Percentiles rank a stretch among this genome's conserved stretches.
Conservation (phyloP, 345 rosid genomes). For the Jatropha curcas region DNA sequence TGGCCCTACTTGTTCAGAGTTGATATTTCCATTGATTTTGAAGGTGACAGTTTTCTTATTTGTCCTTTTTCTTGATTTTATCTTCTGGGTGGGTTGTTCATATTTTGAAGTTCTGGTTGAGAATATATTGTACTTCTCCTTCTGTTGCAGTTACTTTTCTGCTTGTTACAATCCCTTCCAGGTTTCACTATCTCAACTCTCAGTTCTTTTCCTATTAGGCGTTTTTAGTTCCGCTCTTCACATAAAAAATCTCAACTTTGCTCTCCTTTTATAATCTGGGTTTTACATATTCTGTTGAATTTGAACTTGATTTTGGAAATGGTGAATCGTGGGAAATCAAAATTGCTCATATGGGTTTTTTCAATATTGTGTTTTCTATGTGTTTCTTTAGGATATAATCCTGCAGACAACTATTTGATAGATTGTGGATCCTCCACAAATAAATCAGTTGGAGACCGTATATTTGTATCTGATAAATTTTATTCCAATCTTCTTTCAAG, state of each 20-base stretch:
- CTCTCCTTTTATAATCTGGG: neutral
- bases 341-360: conserved; percentile 31
- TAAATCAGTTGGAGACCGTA: conserved; percentile 40
- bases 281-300: neutral
- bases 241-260: neutral
- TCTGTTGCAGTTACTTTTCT: neutral
- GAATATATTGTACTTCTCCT: neutral
- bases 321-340: conserved; percentile 26
- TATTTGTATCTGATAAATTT: conserved; percentile 34
- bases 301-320: conserved; percentile 19
- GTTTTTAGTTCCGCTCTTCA: neutral
- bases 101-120: neutral
- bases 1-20: neutral
- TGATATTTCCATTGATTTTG: too few species aligned
- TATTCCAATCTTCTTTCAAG: conserved; percentile 16
- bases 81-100: neutral
- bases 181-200: neutral
- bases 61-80: neutral
- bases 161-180: neutral
- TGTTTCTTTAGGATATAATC: conserved; percentile 46
- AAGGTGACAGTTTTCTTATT: neutral
- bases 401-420: conserved; percentile 53
- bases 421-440: conserved; percentile 65
- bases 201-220: neutral
- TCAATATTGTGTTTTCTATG: conserved; percentile 28